Conservation (phyloP, 768 basidiomycete species). For the Suillus clintonianus region DNA sequence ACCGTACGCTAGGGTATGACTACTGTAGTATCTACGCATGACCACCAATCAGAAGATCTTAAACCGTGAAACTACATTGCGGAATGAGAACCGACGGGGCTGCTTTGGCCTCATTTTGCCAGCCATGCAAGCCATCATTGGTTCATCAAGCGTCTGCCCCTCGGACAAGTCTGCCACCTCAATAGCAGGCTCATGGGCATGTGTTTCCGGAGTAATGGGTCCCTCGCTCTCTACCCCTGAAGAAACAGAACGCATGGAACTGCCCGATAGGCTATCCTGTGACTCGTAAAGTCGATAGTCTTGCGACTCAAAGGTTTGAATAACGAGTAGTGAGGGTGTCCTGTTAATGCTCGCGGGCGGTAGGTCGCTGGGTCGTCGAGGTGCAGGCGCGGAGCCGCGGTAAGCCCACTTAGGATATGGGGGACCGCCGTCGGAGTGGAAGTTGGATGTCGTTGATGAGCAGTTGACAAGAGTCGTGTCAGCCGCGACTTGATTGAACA, state of each 20-base stretch:
- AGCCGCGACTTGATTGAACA: background rate
- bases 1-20: background rate
- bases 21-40: background rate
- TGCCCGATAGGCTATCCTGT: background rate
- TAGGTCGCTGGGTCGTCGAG: background rate
- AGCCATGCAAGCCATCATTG: background rate
- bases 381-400: background rate
- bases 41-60: background rate
- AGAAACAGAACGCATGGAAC: constrained; percentile 1
- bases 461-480: constrained; percentile 2
- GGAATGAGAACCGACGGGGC: background rate
- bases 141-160: constrained; percentile 25
- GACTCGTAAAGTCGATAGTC: constrained; percentile 1
- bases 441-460: background rate
- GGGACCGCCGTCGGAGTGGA: constrained; percentile 1
- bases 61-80: constrained; percentile 1
- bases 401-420: constrained; percentile 1
- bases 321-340: background rate
- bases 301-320: background rate
- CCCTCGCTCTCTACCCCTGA: constrained; percentile 37
- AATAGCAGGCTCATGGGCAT: constrained; percentile 41
- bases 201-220: constrained; percentile 50
- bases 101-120: background rate
- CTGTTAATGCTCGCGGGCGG: background rate
- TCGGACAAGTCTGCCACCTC: constrained; percentile 46